phyloP scores from a whole-genome alignment of 148 eudicot species.

The Chenopodium album region DNA sequence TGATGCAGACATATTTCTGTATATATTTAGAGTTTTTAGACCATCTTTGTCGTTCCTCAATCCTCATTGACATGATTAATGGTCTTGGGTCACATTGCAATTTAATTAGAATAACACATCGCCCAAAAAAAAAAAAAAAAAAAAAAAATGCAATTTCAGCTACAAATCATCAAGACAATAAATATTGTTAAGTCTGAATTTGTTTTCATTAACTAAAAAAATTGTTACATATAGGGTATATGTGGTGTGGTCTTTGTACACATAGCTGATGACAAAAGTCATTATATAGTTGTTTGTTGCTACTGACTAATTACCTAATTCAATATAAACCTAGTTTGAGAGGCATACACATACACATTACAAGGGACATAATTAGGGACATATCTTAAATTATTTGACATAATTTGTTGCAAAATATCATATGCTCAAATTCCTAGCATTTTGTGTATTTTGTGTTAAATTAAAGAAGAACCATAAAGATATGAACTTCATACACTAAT shows the following conservation, averaged over 20 bases:
- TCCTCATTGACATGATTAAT: neutral
- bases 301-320: neutral
- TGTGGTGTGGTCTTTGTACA: neutral
- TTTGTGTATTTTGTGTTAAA: too few relatives aligned
- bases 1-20: neutral
- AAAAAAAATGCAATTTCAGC: neutral
- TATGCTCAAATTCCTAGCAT: too few relatives aligned
- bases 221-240: neutral
- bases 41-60: neutral
- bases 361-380: too few relatives aligned
- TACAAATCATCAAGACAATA: neutral
- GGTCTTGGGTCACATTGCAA: neutral
- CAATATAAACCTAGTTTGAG: too few relatives aligned
- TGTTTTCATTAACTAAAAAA: neutral
- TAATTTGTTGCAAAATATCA: too few relatives aligned
- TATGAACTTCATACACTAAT: too few relatives aligned
- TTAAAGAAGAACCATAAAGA: too few relatives aligned
- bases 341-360: too few relatives aligned
- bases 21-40: neutral
- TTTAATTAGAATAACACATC: neutral
- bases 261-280: neutral
- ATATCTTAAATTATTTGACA: too few relatives aligned
- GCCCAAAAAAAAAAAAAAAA: neutral
- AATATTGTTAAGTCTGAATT: neutral
- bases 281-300: neutral